Evolutionary conservation across 2,329 filamentous ascomycete species (phyloP), one percentile per base, ranked within the genome.

Genomic region (Fusarium sp.): DNA sequence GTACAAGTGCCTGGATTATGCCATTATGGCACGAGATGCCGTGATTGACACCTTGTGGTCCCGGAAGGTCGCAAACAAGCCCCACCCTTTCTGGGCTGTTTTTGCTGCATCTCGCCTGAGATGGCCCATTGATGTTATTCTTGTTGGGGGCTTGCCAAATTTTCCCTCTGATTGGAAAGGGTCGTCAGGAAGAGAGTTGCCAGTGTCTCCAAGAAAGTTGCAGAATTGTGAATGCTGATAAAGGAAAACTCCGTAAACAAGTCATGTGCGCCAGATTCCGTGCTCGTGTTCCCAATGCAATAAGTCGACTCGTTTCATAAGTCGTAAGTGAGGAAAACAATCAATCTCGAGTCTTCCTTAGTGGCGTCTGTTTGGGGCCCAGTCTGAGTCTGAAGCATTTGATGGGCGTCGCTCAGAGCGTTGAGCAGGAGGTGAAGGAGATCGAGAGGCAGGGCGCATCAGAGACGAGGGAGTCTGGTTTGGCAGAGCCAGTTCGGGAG

Each of bases 401-500:
- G 73, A 75, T 12, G 65, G 63, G 23, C 73, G 71, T 63, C 73
- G 65, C 40, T 74, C 73, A 50, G 73, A 71, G 63, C 72, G 71
- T 40, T 66, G 71, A 42, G 73, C 72, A 20, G 73, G 72, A 64
- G 73, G 73, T 37, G 73, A 75, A 28, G 72, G 71, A 10, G 74
- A 75, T 62, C 73, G 73, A 25, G 74, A 75, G 43, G 72, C 58
- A 34, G 72, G 72, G 21, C 72, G 68, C 59, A 74, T 60, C 18
- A 72, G 30, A 32, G 73, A 76, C 59, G 71, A 77, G 59, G 69
- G 65, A 61, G 62, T 73, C 64, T 75, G 69, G 69, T 65, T 51
- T 73, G 78, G 71, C 70, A 75, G 69, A 60, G 66, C 59, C 47
- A 77, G 65, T 16, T 82, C 79, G 55, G 80, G 76, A 5, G 78